A percentile compares a stretch with the other conserved stretches of the same genome.
Conservation (phyloP, 305 asterid species). For the Rubia peregrina region DNA sequence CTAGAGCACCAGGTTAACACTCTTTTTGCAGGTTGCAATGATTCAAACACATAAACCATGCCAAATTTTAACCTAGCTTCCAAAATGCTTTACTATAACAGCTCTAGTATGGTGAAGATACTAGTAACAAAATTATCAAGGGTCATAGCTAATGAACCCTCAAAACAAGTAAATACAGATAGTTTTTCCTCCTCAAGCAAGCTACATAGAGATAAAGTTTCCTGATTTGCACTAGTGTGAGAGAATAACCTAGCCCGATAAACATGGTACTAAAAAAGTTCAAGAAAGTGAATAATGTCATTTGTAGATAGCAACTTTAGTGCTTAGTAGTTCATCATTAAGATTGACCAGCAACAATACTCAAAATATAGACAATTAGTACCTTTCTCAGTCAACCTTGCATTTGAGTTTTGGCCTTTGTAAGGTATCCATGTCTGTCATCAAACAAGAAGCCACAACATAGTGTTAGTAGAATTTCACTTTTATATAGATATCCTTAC, state of each 20-base stretch:
- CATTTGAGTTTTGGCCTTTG: conserved; percentile 80
- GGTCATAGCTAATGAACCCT: neutral
- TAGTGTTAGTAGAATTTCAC: neutral
- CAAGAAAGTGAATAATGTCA: neutral
- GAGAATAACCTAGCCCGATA: neutral
- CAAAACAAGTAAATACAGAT: neutral
- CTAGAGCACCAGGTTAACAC: neutral
- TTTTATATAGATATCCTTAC: neutral
- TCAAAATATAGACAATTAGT: conserved; percentile 9
- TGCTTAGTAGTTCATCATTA: neutral
- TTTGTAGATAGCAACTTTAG: neutral
- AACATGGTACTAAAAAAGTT: neutral
- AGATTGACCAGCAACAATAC: neutral
- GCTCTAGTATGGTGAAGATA: neutral
- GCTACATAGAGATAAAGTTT: neutral
- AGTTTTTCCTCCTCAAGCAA: neutral
- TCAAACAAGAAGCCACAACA: conserved; percentile 1
- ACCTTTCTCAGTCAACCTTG: conserved; percentile 91
- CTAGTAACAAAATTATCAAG: neutral
- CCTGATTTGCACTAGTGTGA: neutral
- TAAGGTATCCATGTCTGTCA: conserved; percentile 95
- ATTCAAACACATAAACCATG: neutral
- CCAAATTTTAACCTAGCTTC: neutral
- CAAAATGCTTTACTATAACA: neutral
- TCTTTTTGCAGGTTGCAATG: conserved; percentile 1